phyloP scores from a whole-genome alignment of 2,329 filamentous ascomycete genomes.

The Delphinella strobiligena region DNA sequence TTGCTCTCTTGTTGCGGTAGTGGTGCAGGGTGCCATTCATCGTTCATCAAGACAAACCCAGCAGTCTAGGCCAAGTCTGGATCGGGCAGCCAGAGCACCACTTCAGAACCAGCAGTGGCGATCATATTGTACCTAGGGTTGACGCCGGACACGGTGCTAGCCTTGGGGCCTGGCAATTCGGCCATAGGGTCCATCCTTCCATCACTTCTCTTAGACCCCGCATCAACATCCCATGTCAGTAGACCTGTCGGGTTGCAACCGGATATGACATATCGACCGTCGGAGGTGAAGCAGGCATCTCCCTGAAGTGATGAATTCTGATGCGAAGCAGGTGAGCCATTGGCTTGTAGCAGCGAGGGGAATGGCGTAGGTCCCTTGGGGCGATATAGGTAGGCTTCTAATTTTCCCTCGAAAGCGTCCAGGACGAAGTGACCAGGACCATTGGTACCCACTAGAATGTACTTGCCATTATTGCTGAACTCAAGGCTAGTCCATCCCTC shows the following conservation, averaged over 20 bases:
- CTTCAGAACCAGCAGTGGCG: slow-evolving; percentile 75
- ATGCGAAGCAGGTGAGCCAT: slow-evolving; percentile 9
- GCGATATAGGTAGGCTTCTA: slow-evolving; percentile 32
- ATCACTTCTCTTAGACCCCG: slow-evolving; percentile 42
- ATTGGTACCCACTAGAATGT: slow-evolving; percentile 70
- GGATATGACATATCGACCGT: slow-evolving; percentile 78
- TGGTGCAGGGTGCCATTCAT: not conserved
- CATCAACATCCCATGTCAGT: slow-evolving; percentile 72
- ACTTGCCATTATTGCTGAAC: slow-evolving; percentile 92
- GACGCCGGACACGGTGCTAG: slow-evolving; percentile 66
- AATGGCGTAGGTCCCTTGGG: slow-evolving; percentile 13
- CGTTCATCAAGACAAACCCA: not conserved
- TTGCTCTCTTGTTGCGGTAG: no score
- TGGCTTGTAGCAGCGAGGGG: slow-evolving; percentile 8
- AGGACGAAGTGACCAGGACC: slow-evolving; percentile 78
- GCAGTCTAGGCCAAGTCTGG: slow-evolving; percentile 19
- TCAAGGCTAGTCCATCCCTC: slow-evolving; percentile 78
- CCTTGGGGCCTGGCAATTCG: slow-evolving; percentile 51
- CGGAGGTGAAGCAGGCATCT: slow-evolving; percentile 79
- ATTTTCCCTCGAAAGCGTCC: slow-evolving; percentile 77
- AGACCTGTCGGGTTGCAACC: slow-evolving; percentile 61
- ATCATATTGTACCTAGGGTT: slow-evolving; percentile 90
- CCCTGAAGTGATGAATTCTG: slow-evolving; percentile 35
- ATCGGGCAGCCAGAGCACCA: slow-evolving; percentile 38
- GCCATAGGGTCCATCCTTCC: slow-evolving; percentile 50